phyloP scores from a whole-genome alignment of 495 filamentous ascomycete species.

The Podospora conica region DNA sequence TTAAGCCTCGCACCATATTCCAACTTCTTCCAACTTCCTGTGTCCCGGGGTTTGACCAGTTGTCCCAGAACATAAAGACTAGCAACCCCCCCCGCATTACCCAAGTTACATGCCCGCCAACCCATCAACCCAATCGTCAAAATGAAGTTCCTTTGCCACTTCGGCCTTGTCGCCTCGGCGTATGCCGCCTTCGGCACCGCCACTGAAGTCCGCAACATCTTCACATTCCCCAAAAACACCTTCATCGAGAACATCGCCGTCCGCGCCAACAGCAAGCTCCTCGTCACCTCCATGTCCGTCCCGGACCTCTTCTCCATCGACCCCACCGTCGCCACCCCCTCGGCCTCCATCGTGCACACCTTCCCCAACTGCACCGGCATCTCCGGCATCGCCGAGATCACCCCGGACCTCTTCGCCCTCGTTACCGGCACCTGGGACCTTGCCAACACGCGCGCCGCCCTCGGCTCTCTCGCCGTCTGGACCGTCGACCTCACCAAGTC shows the following conservation, averaged over 20 bases:
- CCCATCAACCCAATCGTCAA: no score
- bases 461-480: constrained; percentile 32
- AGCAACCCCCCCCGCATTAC: no score
- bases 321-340: constrained; percentile 23
- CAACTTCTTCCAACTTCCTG: no score
- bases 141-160: no score
- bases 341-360: constrained; percentile 31
- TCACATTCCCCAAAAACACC: constrained; percentile 16
- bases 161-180: no score
- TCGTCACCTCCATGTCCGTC: constrained; percentile 29
- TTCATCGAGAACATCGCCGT: constrained; percentile 42
- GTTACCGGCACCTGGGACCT: constrained; percentile 29
- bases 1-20: no score
- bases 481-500: constrained; percentile 15
- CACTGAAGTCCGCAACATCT: constrained; percentile 12
- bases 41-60: no score
- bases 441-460: constrained; percentile 21
- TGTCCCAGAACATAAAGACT: no score
- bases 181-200: no score
- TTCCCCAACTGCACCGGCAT: constrained; percentile 31
- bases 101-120: no score
- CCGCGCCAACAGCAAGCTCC: constrained; percentile 40
- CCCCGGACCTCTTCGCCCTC: constrained; percentile 34
- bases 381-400: constrained; percentile 35
- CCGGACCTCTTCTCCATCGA: constrained; percentile 21